Base-by-base conservation (phyloP, 1,139 yeast genomes). In the Geotrichum siamense region DNA sequence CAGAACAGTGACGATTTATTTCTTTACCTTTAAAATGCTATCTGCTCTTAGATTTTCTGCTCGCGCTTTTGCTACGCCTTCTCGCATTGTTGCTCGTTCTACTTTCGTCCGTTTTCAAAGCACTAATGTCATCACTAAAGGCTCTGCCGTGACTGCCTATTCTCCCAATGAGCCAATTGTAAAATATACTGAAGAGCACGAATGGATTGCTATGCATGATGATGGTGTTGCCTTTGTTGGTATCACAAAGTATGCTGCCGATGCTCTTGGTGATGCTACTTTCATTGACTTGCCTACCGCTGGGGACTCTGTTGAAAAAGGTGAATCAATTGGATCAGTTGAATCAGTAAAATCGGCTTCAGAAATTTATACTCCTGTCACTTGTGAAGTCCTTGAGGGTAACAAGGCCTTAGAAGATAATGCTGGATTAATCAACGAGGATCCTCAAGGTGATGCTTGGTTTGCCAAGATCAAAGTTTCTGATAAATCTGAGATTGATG, bases 211-310 rank as follows among this genome's bases (percentile, higher is more conserved):
- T 2, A 71, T 79, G 41, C 93, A 84, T 62, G 74, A 75, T 28
- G 96, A 89, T 64, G 85, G 86, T 48, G 72, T 79, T 28, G 68
- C 93, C 2, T 87, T 82, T 56, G 72, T 91, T 30, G 99, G 99
- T 30, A 87, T 91, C 65, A 89, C 98, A 50, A 78, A 76, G 58
- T 89, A 91, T 63, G 99, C 99, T 27, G 82, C 96, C 35, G 96
- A 89, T 59, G 95, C 98, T n/a, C 75, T 91, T 51, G 98, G 98
- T 38, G 99, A 91, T 67, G 94, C 94, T 44, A 93, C 97, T 15
- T 91, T 74, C 64, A 82, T 87, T 52, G 99, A 91, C 67, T 74
- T 89, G 56, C 94, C 95, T 43, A 91, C 81, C 56, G 76, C 75
- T 34, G 93, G 84, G 40, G 75, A 74, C 41, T 69, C 63, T 26